Percentiles rank a stretch among this genome's conserved stretches.
These are phyloP conservation scores for Scalesia atractyloides DNA, from an alignment of 129 eudicot species.

Conservation along the genomic window DNA sequence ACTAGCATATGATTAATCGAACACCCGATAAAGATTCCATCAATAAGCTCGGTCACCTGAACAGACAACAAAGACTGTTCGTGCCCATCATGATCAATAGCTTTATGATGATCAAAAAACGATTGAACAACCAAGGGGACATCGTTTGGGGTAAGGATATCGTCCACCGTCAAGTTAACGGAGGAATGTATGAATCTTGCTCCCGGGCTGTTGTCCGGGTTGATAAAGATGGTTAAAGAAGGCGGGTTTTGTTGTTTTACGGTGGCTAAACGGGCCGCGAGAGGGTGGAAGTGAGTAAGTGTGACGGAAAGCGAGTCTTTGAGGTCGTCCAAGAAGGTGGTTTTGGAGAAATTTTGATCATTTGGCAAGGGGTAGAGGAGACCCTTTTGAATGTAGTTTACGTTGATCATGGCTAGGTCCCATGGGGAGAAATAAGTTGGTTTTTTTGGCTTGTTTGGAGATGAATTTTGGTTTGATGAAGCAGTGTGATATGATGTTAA, in stretches of 20 bases:
- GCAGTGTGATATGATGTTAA: conserved; percentile 50
- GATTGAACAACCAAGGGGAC: conserved; percentile 55
- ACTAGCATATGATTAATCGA: conserved; percentile 49
- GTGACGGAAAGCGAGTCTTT: conserved; percentile 54
- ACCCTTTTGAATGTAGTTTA: conserved; percentile 60
- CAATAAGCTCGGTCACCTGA: conserved; percentile 60
- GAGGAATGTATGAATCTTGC: conserved; percentile 53
- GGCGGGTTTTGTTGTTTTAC: conserved; percentile 36
- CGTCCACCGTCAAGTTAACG: conserved; percentile 31
- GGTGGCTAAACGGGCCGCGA: conserved; percentile 59
- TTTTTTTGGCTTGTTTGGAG: conserved; percentile 36
- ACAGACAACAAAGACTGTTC: conserved; percentile 41
- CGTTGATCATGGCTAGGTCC: conserved; percentile 43
- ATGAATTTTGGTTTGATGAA: conserved; percentile 47
- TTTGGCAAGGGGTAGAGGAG: conserved; percentile 33
- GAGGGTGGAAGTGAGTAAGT: conserved; percentile 57
- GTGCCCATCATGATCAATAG: conserved; percentile 51
- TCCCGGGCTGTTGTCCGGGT: conserved; percentile 51
- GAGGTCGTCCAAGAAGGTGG: conserved; percentile 39
- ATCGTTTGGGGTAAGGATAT: conserved; percentile 44
- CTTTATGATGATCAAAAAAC: conserved; percentile 52
- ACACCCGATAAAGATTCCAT: conserved; percentile 65
- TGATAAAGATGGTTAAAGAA: conserved; percentile 29
- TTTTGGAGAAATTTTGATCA: conserved; percentile 28
- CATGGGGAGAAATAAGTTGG: conserved; percentile 53